A percentile compares a stretch with the other conserved stretches of the same genome.
These are phyloP conservation scores for Pilaira anomala DNA, from an alignment of 192 early-diverging fungal species.

Conservation along the genomic window DNA sequence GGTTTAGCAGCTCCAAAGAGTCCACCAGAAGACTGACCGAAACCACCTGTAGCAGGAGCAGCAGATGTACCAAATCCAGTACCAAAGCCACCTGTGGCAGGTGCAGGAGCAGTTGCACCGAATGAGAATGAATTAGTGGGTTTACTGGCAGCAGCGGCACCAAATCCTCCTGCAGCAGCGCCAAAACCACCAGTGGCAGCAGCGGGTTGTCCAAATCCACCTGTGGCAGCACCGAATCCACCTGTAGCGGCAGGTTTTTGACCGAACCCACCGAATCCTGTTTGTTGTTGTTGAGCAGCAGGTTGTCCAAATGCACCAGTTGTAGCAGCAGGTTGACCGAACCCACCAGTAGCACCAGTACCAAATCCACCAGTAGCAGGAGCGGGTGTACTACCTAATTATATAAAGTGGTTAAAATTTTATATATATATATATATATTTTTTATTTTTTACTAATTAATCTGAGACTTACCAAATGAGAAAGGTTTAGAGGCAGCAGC, in stretches of 20 bases:
- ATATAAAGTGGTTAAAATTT: not conserved
- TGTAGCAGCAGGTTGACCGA: slow-evolving; percentile 13
- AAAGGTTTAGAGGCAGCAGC: slow-evolving; percentile 30
- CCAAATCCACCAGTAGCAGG: slow-evolving; percentile 31
- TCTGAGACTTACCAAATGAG: slow-evolving; percentile 27
- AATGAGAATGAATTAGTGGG: slow-evolving; percentile 32
- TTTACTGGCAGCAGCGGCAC: slow-evolving; percentile 19
- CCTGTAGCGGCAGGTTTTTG: slow-evolving; percentile 24
- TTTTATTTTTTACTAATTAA: not conserved
- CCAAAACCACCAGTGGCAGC: slow-evolving; percentile 26
- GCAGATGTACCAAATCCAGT: slow-evolving; percentile 4
- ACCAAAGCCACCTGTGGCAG: slow-evolving; percentile 14
- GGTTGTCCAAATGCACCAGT: slow-evolving; percentile 45
- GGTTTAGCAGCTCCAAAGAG: slow-evolving; percentile 16
- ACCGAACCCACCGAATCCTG: not conserved
- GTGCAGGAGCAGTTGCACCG: slow-evolving; percentile 27
- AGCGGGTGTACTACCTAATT: not conserved
- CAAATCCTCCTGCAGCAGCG: slow-evolving; percentile 42
- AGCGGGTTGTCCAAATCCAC: not conserved
- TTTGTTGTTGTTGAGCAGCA: slow-evolving; percentile 39
- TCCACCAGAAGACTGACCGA: slow-evolving; percentile 5
- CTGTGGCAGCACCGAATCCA: slow-evolving; percentile 19
- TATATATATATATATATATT: not conserved
- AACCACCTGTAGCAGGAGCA: slow-evolving; percentile 11
- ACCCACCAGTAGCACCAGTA: not conserved